A percentile compares a stretch with the other conserved stretches of the same genome.
phyloP scores from a whole-genome alignment of 1,139 yeast species.

The Hemisphaericaspora xylanilytica region DNA sequence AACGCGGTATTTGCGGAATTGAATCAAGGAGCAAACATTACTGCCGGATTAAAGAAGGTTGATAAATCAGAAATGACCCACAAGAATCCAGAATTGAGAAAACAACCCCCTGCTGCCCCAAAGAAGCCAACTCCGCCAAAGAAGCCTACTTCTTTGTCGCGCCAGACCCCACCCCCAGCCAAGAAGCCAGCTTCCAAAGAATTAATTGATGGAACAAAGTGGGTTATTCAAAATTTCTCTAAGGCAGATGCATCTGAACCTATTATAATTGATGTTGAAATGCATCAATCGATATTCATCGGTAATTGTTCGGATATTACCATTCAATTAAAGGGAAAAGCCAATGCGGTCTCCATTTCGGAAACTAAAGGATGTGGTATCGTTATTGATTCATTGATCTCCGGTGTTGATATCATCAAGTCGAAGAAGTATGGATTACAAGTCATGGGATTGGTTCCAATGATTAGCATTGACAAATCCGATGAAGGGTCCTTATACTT shows the following conservation, averaged over 20 bases:
- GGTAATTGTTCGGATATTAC: conserved; percentile 76
- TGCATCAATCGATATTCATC: conserved; percentile 85
- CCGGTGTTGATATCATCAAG: conserved; percentile 87
- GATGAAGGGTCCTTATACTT: conserved; percentile 84
- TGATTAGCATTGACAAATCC: conserved; percentile 82
- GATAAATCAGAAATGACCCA: conserved; percentile 94
- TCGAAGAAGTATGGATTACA: conserved; percentile 82
- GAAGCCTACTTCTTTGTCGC: conserved; percentile 63
- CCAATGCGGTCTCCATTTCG: conserved; percentile 81
- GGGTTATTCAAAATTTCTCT: conserved; percentile 83
- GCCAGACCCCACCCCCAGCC: conserved; percentile 21
- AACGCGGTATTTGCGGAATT: conserved; percentile 90
- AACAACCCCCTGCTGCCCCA: conserved; percentile 60
- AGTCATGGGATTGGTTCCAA: conserved; percentile 74
- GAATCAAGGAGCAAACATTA: conserved; percentile 79
- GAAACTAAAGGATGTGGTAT: conserved; percentile 72
- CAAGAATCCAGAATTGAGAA: conserved; percentile 82
- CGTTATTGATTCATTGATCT: conserved; percentile 78
- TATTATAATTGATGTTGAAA: conserved; percentile 71
- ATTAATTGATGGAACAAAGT: conserved; percentile 74
- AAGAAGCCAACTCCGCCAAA: conserved; percentile 76
- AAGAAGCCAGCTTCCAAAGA: conserved; percentile 70
- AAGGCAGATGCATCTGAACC: conserved; percentile 42
- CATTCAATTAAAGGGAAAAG: conserved; percentile 84
- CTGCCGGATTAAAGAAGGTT: conserved; percentile 85